These are phyloP conservation scores for Podospora pseudoanserina DNA, from an alignment of 495 filamentous ascomycete genomes.

Conservation along the genomic window DNA sequence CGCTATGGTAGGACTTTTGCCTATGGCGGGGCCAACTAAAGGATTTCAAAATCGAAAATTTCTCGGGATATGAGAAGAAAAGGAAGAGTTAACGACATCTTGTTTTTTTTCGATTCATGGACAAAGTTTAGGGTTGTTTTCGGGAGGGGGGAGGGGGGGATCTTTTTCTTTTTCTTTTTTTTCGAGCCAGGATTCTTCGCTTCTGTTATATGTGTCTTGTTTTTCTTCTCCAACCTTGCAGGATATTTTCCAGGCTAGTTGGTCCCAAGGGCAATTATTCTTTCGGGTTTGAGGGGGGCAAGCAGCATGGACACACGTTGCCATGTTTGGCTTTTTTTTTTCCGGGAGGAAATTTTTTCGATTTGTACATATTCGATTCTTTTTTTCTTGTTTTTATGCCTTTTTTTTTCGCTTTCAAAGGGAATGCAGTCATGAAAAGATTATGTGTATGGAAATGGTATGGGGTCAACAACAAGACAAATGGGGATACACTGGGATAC, in stretches of 20 bases:
- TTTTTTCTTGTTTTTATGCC: not conserved
- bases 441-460: not conserved
- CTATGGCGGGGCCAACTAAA: conserved; percentile 28
- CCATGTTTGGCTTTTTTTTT: not conserved
- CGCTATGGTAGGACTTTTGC: conserved; percentile 45
- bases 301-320: not conserved
- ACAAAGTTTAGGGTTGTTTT: conserved; percentile 2
- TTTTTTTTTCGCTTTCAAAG: not conserved
- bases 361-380: not conserved
- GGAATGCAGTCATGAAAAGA: not conserved
- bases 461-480: not conserved
- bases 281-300: not conserved
- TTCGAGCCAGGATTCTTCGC: conserved; percentile 7
- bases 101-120: conserved; percentile 2
- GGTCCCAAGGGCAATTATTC: not conserved
- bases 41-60: not conserved
- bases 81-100: not conserved
- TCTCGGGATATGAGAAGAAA: conserved; percentile 9
- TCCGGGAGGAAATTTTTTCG: not conserved
- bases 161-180: not conserved
- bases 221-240: not conserved
- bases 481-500: not conserved
- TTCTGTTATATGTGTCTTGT: conserved; percentile 17
- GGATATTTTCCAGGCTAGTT: conserved; percentile 5
- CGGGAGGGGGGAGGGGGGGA: not conserved